Conservation (phyloP, 73 alveolate genomes). For the Effrenium voratum region DNA sequence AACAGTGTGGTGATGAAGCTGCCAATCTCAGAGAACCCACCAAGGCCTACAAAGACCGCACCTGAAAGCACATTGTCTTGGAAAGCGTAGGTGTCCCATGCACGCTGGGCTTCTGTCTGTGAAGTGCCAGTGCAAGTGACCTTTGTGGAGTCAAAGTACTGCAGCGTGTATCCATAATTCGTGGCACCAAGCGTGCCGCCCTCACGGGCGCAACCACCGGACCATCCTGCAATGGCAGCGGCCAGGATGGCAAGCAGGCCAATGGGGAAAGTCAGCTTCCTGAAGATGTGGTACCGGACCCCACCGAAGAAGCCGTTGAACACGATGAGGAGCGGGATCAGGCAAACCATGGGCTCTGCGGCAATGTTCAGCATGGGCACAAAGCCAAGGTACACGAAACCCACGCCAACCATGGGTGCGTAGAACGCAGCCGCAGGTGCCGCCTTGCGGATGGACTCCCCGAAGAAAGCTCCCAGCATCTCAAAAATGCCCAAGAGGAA, state of each 20-base stretch:
- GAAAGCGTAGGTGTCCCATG: slow-evolving; percentile 65
- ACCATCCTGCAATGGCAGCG: slow-evolving; percentile 71
- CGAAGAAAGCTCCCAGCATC: slow-evolving; percentile 58
- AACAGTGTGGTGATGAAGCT: slow-evolving; percentile 54
- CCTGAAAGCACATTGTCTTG: background rate
- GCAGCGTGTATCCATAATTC: slow-evolving; percentile 56
- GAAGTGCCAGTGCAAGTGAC: slow-evolving; percentile 78
- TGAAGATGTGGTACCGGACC: slow-evolving; percentile 57
- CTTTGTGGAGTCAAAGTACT: slow-evolving; percentile 31
- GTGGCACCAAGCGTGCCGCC: slow-evolving; percentile 39
- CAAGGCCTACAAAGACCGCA: slow-evolving; percentile 43
- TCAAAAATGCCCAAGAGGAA: slow-evolving; percentile 51
- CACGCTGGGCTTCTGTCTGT: background rate
- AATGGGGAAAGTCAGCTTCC: slow-evolving; percentile 72
- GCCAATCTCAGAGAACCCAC: slow-evolving; percentile 42
- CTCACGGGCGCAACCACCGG: slow-evolving; percentile 62
- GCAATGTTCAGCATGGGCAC: slow-evolving; percentile 57
- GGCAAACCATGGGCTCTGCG: slow-evolving; percentile 63
- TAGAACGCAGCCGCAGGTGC: slow-evolving; percentile 70
- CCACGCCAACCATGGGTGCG: slow-evolving; percentile 78
- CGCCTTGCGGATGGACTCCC: slow-evolving; percentile 38
- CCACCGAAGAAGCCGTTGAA: slow-evolving; percentile 81
- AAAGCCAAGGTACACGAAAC: slow-evolving; percentile 39
- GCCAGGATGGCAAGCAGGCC: slow-evolving; percentile 44
- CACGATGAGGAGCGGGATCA: slow-evolving; percentile 72